These are phyloP conservation scores for Colletotrichum spinosum DNA, from an alignment of 2,329 filamentous ascomycete species.

Conservation along the genomic window DNA sequence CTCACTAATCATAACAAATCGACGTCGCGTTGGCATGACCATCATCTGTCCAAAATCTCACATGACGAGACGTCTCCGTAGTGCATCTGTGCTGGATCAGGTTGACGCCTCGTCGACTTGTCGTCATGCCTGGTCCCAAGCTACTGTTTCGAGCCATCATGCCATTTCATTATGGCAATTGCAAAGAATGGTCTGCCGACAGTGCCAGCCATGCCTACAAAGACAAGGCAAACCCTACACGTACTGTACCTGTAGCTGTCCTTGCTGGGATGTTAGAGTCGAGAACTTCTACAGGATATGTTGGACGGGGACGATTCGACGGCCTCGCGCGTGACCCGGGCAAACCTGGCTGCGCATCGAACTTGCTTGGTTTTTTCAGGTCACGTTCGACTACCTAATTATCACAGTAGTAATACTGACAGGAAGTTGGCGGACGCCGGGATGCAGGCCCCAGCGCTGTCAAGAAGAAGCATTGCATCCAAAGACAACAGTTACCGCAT, in stretches of 20 bases:
- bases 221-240: slow-evolving; percentile 23
- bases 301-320: slow-evolving; percentile 19
- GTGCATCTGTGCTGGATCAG: slow-evolving; percentile 18
- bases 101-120: slow-evolving; percentile 9
- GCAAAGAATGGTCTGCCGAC: slow-evolving; percentile 18
- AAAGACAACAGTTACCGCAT: slow-evolving; percentile 12
- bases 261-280: slow-evolving; percentile 8
- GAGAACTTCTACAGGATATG: slow-evolving; percentile 29
- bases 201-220: slow-evolving; percentile 8
- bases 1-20: slow-evolving; percentile 9
- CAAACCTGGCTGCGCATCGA: slow-evolving; percentile 14
- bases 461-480: slow-evolving; percentile 13
- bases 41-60: slow-evolving; percentile 2
- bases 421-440: slow-evolving; percentile 3
- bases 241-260: neutral
- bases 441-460: slow-evolving; percentile 12
- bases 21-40: slow-evolving; percentile 6
- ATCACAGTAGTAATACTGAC: neutral
- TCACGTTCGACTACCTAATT: slow-evolving; percentile 2
- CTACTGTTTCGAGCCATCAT: slow-evolving; percentile 34
- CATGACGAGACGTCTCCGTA: slow-evolving; percentile 16
- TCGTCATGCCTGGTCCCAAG: slow-evolving; percentile 15
- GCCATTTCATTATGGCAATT: slow-evolving; percentile 26
- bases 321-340: slow-evolving; percentile 18
- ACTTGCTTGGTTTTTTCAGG: slow-evolving; percentile 21